phyloP scores from a whole-genome alignment of 192 early-diverging fungal genomes.

The Coemansia nantahalensis region DNA sequence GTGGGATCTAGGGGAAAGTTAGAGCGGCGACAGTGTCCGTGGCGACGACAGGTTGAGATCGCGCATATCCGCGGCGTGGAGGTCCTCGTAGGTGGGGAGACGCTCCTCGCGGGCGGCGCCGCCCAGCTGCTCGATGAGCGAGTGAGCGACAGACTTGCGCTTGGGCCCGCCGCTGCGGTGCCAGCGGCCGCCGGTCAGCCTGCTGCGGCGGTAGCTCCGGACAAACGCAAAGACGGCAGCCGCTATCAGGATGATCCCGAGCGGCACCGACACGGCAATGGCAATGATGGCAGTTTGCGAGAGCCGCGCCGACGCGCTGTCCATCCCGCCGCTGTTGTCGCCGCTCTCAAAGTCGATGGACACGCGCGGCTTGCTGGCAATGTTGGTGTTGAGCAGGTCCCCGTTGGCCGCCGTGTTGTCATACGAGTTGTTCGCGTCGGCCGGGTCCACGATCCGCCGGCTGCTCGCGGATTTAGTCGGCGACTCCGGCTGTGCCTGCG shows the following conservation, averaged over 20 bases:
- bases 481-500: no score
- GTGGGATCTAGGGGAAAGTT: no score
- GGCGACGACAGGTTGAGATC: no score
- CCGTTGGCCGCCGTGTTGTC: not conserved
- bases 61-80: not conserved
- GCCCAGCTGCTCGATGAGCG: conserved; percentile 16
- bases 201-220: conserved; percentile 6
- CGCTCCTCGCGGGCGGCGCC: conserved; percentile 4
- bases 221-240: conserved; percentile 10
- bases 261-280: conserved; percentile 16
- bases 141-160: conserved; percentile 2
- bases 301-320: no score
- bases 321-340: not conserved
- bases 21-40: no score
- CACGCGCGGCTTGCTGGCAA: no score
- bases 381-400: not conserved
- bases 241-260: conserved; percentile 11
- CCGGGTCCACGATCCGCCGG: not conserved
- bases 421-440: not conserved
- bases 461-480: no score
- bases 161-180: not conserved
- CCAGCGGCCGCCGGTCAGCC: not conserved
- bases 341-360: not conserved
- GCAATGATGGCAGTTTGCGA: conserved; percentile 17
- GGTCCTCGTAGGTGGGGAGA: conserved; percentile 12